phyloP scores from a whole-genome alignment of 2,329 filamentous ascomycete genomes.

The Penicillium sp. region DNA sequence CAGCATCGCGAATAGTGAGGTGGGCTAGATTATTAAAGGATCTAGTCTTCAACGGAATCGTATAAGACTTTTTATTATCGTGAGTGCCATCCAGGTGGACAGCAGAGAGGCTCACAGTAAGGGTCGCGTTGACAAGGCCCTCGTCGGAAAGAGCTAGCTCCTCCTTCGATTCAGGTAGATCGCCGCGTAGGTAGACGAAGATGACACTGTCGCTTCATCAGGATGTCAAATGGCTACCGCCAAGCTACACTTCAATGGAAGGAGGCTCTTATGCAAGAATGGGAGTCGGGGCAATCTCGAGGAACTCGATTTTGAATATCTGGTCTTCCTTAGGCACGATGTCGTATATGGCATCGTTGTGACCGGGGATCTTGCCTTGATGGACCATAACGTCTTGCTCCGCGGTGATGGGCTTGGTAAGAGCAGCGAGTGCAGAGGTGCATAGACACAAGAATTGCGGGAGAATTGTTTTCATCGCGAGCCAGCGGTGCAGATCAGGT shows the following conservation, averaged over 20 bases:
- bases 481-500: no score
- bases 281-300: constrained; percentile 20
- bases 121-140: constrained; percentile 21
- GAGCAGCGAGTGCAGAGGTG: constrained; percentile 9
- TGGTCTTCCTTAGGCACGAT: constrained; percentile 7
- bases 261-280: constrained; percentile 15
- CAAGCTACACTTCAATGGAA: not conserved
- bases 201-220: constrained; percentile 19
- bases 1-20: no score
- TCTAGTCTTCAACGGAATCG: no score
- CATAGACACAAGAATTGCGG: constrained; percentile 10
- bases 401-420: constrained; percentile 8
- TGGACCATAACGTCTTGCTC: constrained; percentile 10
- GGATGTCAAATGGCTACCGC: not conserved
- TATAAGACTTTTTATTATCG: no score
- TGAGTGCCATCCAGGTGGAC: constrained; percentile 18
- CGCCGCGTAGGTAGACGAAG: constrained; percentile 20
- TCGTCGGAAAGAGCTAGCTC: constrained; percentile 19
- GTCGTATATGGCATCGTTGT: constrained; percentile 23
- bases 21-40: no score
- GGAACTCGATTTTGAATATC: constrained; percentile 11
- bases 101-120: constrained; percentile 19
- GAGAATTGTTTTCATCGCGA: not conserved
- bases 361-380: constrained; percentile 19
- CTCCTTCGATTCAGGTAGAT: constrained; percentile 20